Base-by-base conservation (phyloP, 192 early-diverging fungal species). In the Entomortierella beljakovae region DNA sequence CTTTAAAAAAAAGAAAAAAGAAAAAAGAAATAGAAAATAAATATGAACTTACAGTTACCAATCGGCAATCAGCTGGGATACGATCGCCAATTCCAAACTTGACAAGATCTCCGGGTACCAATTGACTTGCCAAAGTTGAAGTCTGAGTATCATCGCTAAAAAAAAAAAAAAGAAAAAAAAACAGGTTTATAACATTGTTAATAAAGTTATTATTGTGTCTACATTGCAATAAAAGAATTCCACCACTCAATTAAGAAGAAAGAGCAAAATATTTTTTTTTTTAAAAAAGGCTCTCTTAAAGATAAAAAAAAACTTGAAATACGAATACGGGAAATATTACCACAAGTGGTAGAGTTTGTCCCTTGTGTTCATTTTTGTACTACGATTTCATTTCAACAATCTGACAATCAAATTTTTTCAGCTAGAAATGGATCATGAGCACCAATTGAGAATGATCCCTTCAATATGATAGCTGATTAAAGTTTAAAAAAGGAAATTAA, bases 21-120 rank as follows among this genome's bases (percentile, higher is more conserved):
- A 29, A 35, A 9, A 49, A 22, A 61, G 52, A 61, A 10, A 32
- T 11, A 26, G 20, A 53, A 22, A 53, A 11, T 1, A 10, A 26
- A n/a, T n/a, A n/a, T n/a, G 22, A 7, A 35, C 81, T 57, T 77
- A 90, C 89, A 0, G 80, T 66, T 26, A 94, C 72, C 38, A 99
- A 82, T 20, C 97, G 89, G 63, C 95, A 83, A 80, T 99, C 97
- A 1, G 97, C 97, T 0, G 97, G 97, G 18, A 99, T 92, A 28
- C 96, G 87, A 82, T 98, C 96, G 29, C 97, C 97, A 28, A 92
- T 93, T 23, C 89, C 70, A 68, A 99, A 93, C 57, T 85, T 83
- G 46, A 97, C 89, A 26, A 99, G 83, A 80, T 99, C 98, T 55
- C 98, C 98, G 37, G 94, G 95, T 29, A 98, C 95, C 55, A 99